Conservation (phyloP, 2,329 filamentous ascomycete genomes). For the Aureobasidium sp. region DNA sequence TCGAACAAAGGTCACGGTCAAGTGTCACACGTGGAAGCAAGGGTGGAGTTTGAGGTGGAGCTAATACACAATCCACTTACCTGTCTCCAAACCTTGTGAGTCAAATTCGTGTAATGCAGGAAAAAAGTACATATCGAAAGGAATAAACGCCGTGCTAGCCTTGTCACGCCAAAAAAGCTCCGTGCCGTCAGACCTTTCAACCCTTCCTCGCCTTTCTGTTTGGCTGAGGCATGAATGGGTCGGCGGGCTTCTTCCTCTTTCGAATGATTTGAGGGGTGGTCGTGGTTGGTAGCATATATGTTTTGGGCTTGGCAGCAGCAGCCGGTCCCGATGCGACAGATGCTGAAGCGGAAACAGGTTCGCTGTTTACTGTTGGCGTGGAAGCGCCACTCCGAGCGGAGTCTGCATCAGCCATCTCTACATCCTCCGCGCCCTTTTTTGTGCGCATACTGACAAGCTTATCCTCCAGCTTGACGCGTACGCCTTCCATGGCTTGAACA, state of each 20-base stretch:
- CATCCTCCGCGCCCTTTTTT: conserved; percentile 16
- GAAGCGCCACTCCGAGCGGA: conserved; percentile 10
- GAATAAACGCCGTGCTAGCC: neutral
- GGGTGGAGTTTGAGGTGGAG: neutral
- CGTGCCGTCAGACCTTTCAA: neutral
- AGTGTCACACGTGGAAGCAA: conserved; percentile 10
- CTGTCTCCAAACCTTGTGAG: conserved; percentile 2
- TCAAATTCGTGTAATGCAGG: neutral
- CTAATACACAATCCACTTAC: conserved; percentile 5
- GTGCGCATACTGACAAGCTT: conserved; percentile 22
- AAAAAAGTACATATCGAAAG: neutral
- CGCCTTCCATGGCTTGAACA: conserved; percentile 10
- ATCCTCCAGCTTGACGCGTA: conserved; percentile 10
- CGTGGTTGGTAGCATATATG: neutral
- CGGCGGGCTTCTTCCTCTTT: conserved; percentile 19
- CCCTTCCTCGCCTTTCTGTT: conserved; percentile 8
- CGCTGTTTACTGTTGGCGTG: conserved; percentile 3
- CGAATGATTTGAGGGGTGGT: conserved; percentile 6
- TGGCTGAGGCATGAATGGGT: conserved; percentile 21
- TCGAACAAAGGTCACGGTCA: conserved; percentile 7
- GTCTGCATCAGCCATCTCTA: conserved; percentile 25
- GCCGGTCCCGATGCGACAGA: neutral
- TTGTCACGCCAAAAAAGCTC: neutral
- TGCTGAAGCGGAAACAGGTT: neutral
- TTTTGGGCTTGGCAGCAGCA: neutral